Base-by-base conservation (phyloP, 2,329 filamentous ascomycete genomes). In the Penicillium freii region DNA sequence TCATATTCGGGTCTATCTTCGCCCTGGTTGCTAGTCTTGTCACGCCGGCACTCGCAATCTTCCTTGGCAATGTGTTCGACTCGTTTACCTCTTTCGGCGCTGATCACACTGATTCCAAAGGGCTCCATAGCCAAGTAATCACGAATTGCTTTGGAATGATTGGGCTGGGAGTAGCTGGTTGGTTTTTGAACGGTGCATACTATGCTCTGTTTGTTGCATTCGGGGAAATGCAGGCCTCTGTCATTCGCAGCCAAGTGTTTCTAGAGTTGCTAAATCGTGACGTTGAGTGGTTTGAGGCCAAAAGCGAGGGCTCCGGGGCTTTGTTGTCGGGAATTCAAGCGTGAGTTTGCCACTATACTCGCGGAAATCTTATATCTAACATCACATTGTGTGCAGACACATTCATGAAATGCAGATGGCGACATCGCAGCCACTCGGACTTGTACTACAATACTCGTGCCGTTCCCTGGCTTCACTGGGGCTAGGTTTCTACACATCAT, bases 401-500 rank as follows among this genome's bases (percentile, higher is more conserved):
- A 88, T 89, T 8, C 83, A 88, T 54, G 92, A 97, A 61, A 79
- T 97, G 4, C 92, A 96, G 66, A 78, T 87, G 1, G 89, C 90
- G 0, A 87, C 87, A 0, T 93, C 92, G 0, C 88, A 94, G 63
- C 87, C 91, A 0, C 78, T 97, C 0, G 92, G 92, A 0, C 83
- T 88, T 44, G 72, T 89, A 0, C 67, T 89, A 8, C 83, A 86
- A 58, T 86, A 89, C 59, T 64, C 84, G 0, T 78, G 89, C n/a
- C 85, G 87, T 3, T 82, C 86, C 0, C 33, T 87, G 5, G 83
- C 84, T 5, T 88, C 89, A 9, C 75, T 96, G 1, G 78, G 77
- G 0, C 78, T 97, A 1, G 91, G 92, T 0, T 82, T 97, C 31
- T 88, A 85, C 70, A 88, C 84, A 65, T 94, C 90, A 0, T 97